A percentile compares a stretch with the other conserved stretches of the same genome.
phyloP scores from a whole-genome alignment of 176 grass and related monocot species.

The Triticum timopheevii region DNA sequence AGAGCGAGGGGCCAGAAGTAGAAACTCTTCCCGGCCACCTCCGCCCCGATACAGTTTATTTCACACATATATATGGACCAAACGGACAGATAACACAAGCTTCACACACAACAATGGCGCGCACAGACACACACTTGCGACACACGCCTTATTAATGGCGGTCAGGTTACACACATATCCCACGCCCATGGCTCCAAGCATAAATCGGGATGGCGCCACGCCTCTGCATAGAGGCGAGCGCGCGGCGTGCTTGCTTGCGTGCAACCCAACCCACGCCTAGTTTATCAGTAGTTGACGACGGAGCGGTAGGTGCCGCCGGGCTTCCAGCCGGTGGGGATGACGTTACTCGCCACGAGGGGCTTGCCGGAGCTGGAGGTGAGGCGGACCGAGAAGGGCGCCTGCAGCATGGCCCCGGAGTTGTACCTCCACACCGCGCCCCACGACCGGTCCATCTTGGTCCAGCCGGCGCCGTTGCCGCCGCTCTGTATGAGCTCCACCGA shows the following conservation, averaged over 20 bases:
- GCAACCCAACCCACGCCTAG: not conserved
- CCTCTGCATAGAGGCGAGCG: not conserved
- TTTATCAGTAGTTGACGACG: slow-evolving; percentile 37
- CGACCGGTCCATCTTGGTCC: slow-evolving; percentile 55
- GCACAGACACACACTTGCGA: not conserved
- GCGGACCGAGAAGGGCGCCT: slow-evolving; percentile 56
- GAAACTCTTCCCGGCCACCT: not conserved
- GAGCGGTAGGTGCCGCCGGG: slow-evolving; percentile 58
- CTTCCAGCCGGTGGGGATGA: slow-evolving; percentile 50
- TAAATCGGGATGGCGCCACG: slow-evolving; percentile 36
- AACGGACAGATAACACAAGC: not conserved
- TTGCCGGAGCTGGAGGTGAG: slow-evolving; percentile 53
- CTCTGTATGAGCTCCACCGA: slow-evolving; percentile 60
- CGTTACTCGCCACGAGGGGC: slow-evolving; percentile 38
- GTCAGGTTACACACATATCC: slow-evolving; percentile 8
- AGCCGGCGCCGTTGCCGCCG: not conserved
- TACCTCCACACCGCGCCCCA: slow-evolving; percentile 66
- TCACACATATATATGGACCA: not conserved
- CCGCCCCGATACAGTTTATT: not conserved
- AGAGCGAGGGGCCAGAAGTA: not conserved
- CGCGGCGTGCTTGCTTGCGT: not conserved
- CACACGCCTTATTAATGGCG: not conserved
- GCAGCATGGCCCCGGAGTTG: slow-evolving; percentile 26
- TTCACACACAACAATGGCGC: not conserved
- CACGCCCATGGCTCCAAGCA: slow-evolving; percentile 33